Evolutionary conservation across 208 protist species (phyloP), one percentile per base, ranked within the genome.

Genomic region (Acanthamoeba triangularis): DNA sequence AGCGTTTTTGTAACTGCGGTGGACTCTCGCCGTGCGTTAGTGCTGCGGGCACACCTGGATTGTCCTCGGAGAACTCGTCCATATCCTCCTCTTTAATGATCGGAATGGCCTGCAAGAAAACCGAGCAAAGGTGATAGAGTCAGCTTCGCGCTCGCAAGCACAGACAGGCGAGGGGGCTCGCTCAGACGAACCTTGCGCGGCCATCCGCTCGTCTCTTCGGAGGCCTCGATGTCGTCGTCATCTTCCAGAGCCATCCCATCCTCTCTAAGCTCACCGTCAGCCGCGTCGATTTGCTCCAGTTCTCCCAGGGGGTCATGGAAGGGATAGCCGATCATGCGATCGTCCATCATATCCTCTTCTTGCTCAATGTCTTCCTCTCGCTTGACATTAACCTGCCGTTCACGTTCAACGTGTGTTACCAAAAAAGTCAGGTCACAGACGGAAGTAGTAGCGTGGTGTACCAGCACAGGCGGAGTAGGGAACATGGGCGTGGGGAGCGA

Each of bases 401-500:
- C 49, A 52, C n/a, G n/a, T n/a, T n/a, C n/a, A n/a, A n/a, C n/a
- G n/a, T n/a, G n/a, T n/a, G n/a, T n/a, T n/a, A n/a, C n/a, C n/a
- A n/a, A n/a, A n/a, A n/a, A n/a, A n/a, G n/a, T n/a, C n/a, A n/a
- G n/a, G n/a, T n/a, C n/a, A n/a, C n/a, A n/a, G n/a, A n/a, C n/a
- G n/a, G n/a, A n/a, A n/a, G n/a, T n/a, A n/a, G n/a, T n/a, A n/a
- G n/a, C n/a, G n/a, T n/a, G n/a, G n/a, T n/a, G 18, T 56, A 63
- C 82, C 33, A 63, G 28, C 4, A 18, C 33, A 1, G 49, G 82
- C 14, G 82, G 82, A 25, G 82, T 90, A 13, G 47, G 52, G 33
- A 90, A 90, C 54, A 90, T 90, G 33, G 82, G 82, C 37, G 82
- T 90, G 11, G 82, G 82, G 20, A 90, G 82, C 23, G 82, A 90